Evolutionary conservation across 345 rosid species (phyloP).

Genomic region (Populus ilicifolia): DNA sequence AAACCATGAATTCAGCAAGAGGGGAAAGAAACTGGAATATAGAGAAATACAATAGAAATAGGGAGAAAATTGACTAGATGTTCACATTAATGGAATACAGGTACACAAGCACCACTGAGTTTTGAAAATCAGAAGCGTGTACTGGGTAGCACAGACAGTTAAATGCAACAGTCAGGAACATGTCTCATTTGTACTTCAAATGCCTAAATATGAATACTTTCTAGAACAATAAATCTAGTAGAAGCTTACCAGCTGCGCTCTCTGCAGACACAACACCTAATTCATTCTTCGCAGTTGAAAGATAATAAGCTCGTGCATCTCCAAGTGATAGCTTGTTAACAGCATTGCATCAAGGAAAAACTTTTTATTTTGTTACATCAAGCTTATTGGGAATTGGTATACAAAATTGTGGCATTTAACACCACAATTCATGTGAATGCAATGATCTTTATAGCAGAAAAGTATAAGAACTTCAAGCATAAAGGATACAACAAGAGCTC

Average conservation of each 20-base stretch:
- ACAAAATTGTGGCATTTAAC: background rate
- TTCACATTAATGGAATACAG: too few relatives aligned
- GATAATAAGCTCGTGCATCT: slow-evolving; percentile 89
- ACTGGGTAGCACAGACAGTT: too few relatives aligned
- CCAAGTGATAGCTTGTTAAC: slow-evolving; percentile 75
- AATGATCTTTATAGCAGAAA: background rate
- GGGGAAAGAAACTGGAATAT: too few relatives aligned
- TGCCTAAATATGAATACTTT: background rate
- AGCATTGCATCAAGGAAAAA: slow-evolving; percentile 21
- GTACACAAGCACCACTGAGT: too few relatives aligned
- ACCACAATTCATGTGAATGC: background rate
- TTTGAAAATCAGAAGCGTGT: too few relatives aligned
- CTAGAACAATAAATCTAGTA: too few relatives aligned
- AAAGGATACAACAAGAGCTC: slow-evolving; percentile 88
- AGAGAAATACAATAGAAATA: too few relatives aligned
- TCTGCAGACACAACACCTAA: slow-evolving; percentile 90
- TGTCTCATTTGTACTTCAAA: background rate
- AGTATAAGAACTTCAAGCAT: slow-evolving; percentile 8
- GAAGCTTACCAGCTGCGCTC: slow-evolving; percentile 65
- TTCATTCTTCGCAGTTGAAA: slow-evolving; percentile 86
- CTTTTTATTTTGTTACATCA: background rate
- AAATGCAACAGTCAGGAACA: too few relatives aligned
- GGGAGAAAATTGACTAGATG: too few relatives aligned
- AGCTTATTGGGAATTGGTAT: background rate
- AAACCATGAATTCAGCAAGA: too few relatives aligned